Evolutionary conservation across 371 early-diverging fungal genomes (phyloP).

Genomic region (Mucor circinelloides): DNA sequence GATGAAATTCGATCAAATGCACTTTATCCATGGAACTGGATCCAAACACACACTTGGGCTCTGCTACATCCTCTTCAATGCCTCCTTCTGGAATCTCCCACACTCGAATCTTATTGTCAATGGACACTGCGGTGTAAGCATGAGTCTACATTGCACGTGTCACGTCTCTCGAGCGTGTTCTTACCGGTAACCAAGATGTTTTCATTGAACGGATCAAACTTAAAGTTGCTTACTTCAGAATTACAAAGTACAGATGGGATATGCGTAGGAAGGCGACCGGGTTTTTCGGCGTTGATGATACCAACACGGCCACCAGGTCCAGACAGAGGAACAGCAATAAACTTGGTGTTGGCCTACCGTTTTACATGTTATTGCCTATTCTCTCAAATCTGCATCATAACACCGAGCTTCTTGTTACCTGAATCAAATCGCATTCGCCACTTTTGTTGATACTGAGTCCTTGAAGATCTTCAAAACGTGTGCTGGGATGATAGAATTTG

Average conservation of each 20-base stretch:
- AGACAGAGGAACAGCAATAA: conserved; percentile 70
- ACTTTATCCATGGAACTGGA: conserved; percentile 62
- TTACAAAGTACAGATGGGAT: conserved; percentile 64
- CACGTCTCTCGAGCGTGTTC: not conserved
- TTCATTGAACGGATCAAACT: conserved; percentile 73
- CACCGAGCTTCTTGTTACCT: conserved; percentile 35
- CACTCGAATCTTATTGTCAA: conserved; percentile 73
- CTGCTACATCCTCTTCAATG: conserved; percentile 41
- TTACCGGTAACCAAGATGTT: conserved; percentile 58
- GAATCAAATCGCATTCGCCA: conserved; percentile 68
- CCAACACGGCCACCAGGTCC: conserved; percentile 86
- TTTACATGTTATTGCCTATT: not conserved
- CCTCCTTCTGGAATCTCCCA: conserved; percentile 74
- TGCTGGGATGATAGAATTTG: conserved; percentile 61
- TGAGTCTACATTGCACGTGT: not conserved
- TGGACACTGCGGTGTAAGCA: conserved; percentile 41
- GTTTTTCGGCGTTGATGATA: conserved; percentile 61
- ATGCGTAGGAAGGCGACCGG: conserved; percentile 70
- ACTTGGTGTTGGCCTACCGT: conserved; percentile 54
- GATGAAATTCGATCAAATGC: conserved; percentile 65
- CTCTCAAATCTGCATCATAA: not conserved
- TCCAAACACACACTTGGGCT: conserved; percentile 23
- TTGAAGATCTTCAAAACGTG: conserved; percentile 67
- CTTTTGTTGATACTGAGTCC: conserved; percentile 65
- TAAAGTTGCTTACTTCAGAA: conserved; percentile 60